phyloP scores from a whole-genome alignment of 257 asterid species.

The Solanum sejunctum region DNA sequence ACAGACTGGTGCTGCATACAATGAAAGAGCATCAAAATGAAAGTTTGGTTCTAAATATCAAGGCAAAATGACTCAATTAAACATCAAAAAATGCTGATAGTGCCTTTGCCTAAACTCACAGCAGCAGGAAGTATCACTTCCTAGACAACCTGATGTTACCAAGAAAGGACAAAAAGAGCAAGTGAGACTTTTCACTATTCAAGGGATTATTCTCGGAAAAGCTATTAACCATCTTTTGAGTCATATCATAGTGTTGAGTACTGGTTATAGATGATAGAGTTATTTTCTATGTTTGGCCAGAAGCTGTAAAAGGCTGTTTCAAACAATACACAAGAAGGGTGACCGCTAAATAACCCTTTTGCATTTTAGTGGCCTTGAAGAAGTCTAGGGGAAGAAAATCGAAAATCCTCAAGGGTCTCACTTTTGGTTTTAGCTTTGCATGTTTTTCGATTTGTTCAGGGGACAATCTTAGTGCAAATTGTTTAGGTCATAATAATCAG shows the following conservation, averaged over 20 bases:
- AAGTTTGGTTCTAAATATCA: not conserved
- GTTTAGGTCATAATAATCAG: not conserved
- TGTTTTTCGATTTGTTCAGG: not conserved
- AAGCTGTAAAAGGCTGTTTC: not conserved
- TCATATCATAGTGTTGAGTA: not conserved
- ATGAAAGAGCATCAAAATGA: not conserved
- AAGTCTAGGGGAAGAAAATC: not conserved
- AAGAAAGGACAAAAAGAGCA: not conserved
- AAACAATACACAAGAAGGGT: not conserved
- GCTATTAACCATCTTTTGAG: not conserved
- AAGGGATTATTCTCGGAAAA: not conserved
- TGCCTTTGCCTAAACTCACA: not conserved
- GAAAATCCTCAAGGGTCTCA: not conserved
- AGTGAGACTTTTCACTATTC: not conserved
- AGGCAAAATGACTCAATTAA: not conserved
- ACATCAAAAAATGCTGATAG: not conserved
- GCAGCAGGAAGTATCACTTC: not conserved
- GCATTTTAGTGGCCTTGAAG: not conserved
- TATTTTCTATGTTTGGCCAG: not conserved
- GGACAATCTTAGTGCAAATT: not conserved
- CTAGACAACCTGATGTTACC: not conserved
- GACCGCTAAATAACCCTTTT: not conserved
- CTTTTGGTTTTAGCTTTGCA: not conserved
- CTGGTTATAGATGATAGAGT: not conserved
- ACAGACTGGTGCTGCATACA: constrained; percentile 52